Evolutionary conservation across 768 basidiomycete genomes (phyloP), one percentile per base, ranked within the genome.

Genomic region (Naganishia kalamii): DNA sequence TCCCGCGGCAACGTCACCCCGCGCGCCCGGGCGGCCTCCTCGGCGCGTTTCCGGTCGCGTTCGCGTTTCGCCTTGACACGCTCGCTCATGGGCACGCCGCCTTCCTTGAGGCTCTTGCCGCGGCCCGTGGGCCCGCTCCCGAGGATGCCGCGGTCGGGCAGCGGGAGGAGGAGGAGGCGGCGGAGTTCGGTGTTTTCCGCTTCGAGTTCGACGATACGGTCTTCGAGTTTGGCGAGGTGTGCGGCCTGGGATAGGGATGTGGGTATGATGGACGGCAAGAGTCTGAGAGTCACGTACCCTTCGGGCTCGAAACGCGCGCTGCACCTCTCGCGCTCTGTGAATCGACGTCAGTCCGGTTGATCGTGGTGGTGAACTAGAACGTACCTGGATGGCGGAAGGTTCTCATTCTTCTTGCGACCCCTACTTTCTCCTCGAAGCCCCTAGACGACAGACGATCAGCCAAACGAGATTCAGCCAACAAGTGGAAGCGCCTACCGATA

Each of bases 251-350:
- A 17, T 15, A 17, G 4, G 33, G 19, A 27, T 23, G 35, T 27
- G 1, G 35, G 37, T 33, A 40, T 23, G n/a, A 10, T 11, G 32
- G 7, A 35, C 35, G 10, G 21, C 25, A 25, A 10, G 51, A 6
- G 12, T 2, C 7, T 17, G 37, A 23, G 37, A 13, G 54, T 3
- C 2, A 57, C 54, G 27, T 57, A 57, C 54, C 23, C 78, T 69
- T 23, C 78, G 70, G 0, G 77, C 74, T 60, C 78, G 67, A 61
- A 79, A 79, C 13, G 78, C 78, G 29, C 78, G 70, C 65, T 79
- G 78, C 17, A 79, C 78, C 61, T 79, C 78, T 13, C 78, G 67
- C 11, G 78, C 78, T 12, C 78, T 78, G 71, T 12, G 74, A 70
- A 49, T 77, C 72, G 68, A 30, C 35, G 32, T 64, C n/a, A 50